phyloP scores from a whole-genome alignment of 208 protist genomes.

The Trypanosoma platydactyli region DNA sequence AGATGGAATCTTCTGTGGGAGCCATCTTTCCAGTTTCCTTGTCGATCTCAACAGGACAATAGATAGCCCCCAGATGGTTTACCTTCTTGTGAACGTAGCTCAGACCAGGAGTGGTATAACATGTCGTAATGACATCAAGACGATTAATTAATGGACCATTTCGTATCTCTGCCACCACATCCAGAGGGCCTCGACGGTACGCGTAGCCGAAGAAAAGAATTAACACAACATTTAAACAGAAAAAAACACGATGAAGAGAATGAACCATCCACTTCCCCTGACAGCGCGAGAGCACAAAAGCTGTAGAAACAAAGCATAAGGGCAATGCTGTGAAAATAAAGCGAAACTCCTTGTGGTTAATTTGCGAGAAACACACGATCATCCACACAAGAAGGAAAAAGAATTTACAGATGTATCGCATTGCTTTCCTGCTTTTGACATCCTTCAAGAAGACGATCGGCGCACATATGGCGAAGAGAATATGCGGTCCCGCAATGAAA shows the following conservation, averaged over 20 bases:
- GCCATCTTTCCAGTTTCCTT: slow-evolving; percentile 25
- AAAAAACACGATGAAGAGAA: slow-evolving; percentile 21
- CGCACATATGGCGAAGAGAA: slow-evolving; percentile 40
- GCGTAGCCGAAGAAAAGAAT: slow-evolving; percentile 38
- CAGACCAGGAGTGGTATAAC: slow-evolving; percentile 74
- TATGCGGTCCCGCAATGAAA: slow-evolving; percentile 48
- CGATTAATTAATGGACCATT: slow-evolving; percentile 24
- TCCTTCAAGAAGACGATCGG: slow-evolving; percentile 28
- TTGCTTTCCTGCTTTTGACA: slow-evolving; percentile 8
- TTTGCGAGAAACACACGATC: slow-evolving; percentile 70
- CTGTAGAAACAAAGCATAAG: slow-evolving; percentile 44
- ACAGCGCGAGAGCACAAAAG: slow-evolving; percentile 36
- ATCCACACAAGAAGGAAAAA: slow-evolving; percentile 34
- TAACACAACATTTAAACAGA: slow-evolving; percentile 43
- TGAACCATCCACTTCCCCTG: slow-evolving; percentile 1
- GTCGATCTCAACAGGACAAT: slow-evolving; percentile 60
- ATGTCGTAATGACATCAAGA: slow-evolving; percentile 66
- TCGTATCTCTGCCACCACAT: slow-evolving; percentile 48
- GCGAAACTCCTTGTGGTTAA: slow-evolving; percentile 95
- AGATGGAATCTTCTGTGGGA: slow-evolving; percentile 59
- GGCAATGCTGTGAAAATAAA: slow-evolving; percentile 74
- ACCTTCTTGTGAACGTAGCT: slow-evolving; percentile 74
- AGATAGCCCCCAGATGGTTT: slow-evolving; percentile 39
- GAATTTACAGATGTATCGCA: slow-evolving; percentile 12
- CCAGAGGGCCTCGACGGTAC: slow-evolving; percentile 47